A percentile compares a stretch with the other conserved stretches of the same genome.
These are phyloP conservation scores for Ulmus americana DNA, from an alignment of 331 rosid species.

Conservation along the genomic window DNA sequence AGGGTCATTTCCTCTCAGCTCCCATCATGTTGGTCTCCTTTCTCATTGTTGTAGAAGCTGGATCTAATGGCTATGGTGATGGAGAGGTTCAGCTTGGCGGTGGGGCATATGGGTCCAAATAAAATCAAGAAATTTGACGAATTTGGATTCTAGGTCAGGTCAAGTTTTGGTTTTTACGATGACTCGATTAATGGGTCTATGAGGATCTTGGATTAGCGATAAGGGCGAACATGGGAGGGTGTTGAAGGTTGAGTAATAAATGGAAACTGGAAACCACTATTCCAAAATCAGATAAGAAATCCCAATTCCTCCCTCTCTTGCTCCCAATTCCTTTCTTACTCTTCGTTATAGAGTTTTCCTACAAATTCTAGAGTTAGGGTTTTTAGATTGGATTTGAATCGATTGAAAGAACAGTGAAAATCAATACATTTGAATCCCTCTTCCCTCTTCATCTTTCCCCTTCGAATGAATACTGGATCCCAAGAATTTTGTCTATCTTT, in stretches of 20 bases:
- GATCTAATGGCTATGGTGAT: too few species aligned
- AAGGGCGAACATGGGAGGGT: slow-evolving; percentile 24
- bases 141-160: slow-evolving; percentile 23
- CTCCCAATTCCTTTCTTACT: slow-evolving; percentile 1
- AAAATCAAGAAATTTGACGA: slow-evolving; percentile 9
- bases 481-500: not conserved
- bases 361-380: slow-evolving; percentile 21
- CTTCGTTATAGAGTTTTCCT: not conserved
- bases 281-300: slow-evolving; percentile 22
- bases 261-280: slow-evolving; percentile 1
- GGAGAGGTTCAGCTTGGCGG: too few species aligned
- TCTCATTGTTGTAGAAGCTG: too few species aligned
- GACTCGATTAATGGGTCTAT: slow-evolving; percentile 29
- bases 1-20: too few species aligned
- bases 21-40: too few species aligned
- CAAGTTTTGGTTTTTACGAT: slow-evolving; percentile 17
- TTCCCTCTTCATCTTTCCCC: not conserved
- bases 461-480: not conserved
- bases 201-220: slow-evolving; percentile 11
- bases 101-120: slow-evolving; percentile 25
- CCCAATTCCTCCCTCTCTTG: slow-evolving; percentile 6
- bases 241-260: not conserved
- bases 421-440: not conserved
- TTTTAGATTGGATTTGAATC: slow-evolving; percentile 9
- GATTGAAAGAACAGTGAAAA: not conserved